Base-by-base conservation (phyloP, 805 yeast genomes). In the Torulaspora maleeae region DNA sequence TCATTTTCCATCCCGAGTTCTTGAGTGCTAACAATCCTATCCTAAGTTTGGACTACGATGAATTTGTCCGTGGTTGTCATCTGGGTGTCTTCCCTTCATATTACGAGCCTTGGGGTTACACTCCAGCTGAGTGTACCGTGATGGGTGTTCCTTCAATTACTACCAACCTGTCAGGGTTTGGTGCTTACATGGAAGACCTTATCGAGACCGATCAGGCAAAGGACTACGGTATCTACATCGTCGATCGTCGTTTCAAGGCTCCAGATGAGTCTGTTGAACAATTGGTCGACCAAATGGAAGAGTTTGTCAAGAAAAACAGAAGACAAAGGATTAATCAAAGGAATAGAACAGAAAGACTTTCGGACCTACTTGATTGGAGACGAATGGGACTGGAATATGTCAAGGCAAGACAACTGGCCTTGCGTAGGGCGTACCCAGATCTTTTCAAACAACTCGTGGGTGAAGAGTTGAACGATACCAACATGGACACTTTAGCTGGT, bases 141-240 rank as follows among this genome's bases (percentile, higher is more conserved):
- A 91, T 91, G 99, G 99, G 99, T 45, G 95, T 93, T 48, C 99
- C 99, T 13, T 87, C 96, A 5, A 86, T 91, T 60, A 91, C 99
- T 9, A 91, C 99, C 34, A 91, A 91, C 65, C 71, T 91, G 49
- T 87, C 96, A 2, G 99, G 99, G 1, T 91, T 91, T 63, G 99
- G 99, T 40, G 95, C 98, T 54, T 91, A 91, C 71, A 91, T 91
- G 98, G 99, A 91, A 69, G 97, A 91, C 66, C 75, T 91, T 52
- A 91, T 91, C 64, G 97, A 91, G 64, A 86, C 87, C 59, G 60
- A 66, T 38, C 70, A 66, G 51, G 84, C 97, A 15, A 78, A 84
- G 49, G 98, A 93, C 69, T 93, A 93, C 61, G 99, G 99, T 62
- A 93, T 91, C 60, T 93, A 93, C 70, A 87, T 91, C 54, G 97